Conservation (phyloP, 2,329 filamentous ascomycete species). For the Macrophomina pseudophaseolina region DNA sequence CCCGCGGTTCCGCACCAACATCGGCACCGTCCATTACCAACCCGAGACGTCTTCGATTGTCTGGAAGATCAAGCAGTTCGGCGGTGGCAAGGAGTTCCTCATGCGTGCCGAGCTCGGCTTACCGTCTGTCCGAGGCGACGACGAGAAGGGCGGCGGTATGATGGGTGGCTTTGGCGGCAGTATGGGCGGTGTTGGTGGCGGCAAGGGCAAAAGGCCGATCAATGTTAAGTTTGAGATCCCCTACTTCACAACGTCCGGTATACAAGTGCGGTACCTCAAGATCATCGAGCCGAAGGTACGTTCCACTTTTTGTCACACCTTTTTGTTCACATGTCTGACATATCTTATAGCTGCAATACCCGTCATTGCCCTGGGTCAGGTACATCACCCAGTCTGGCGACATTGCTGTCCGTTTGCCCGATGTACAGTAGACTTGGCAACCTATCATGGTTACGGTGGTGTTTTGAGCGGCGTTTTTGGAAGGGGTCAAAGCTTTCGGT, state of each 20-base stretch:
- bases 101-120: slow-evolving; percentile 97
- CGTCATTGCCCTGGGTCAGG: slow-evolving; percentile 93
- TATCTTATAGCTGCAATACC: slow-evolving; percentile 82
- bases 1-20: slow-evolving; percentile 95
- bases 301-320: slow-evolving; percentile 27
- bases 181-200: slow-evolving; percentile 83
- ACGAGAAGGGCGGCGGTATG: slow-evolving; percentile 96
- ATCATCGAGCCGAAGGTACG: slow-evolving; percentile 98
- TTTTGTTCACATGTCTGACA: background rate
- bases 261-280: slow-evolving; percentile 97
- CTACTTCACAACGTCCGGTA: slow-evolving; percentile 99
- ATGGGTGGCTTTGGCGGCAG: slow-evolving; percentile 95
- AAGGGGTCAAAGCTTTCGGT: background rate
- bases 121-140: slow-evolving; percentile 91
- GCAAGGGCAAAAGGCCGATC: slow-evolving; percentile 93
- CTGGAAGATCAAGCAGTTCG: slow-evolving; percentile 99
- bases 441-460: background rate
- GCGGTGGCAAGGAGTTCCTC: slow-evolving; percentile 96
- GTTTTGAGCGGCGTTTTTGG: background rate
- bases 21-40: slow-evolving; percentile 95
- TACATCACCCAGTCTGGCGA: slow-evolving; percentile 99
- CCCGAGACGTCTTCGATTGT: slow-evolving; percentile 97
- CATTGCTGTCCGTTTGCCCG: slow-evolving; percentile 93
- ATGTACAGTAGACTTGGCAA: slow-evolving; percentile 66
- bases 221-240: slow-evolving; percentile 99